Evolutionary conservation across 2,329 filamentous ascomycete genomes (phyloP), one percentile per base, ranked within the genome.

Genomic region (Ascosphaera apis): DNA sequence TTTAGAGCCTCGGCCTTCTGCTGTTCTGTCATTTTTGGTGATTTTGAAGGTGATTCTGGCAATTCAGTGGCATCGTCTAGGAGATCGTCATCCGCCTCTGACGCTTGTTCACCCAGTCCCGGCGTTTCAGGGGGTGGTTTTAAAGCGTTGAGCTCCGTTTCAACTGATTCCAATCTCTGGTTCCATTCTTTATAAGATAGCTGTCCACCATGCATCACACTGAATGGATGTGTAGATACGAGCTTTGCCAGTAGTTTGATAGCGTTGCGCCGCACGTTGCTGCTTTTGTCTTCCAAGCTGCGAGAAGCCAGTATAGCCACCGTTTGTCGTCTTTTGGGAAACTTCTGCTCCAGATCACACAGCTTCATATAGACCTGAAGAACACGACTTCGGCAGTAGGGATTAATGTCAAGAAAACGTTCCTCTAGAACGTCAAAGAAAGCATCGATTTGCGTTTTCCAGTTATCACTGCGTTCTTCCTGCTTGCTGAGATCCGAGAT

Each of bases 371-470:
- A 93, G 3, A 95, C 88, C 50, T 98, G 88, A 40, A 98, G 80
- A 2, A 82, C 74, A 45, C 86, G 69, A 55, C 79, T 91, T 48
- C 88, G 72, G 52, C 83, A 93, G 57, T 95, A 98, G 0, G 88
- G 91, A 54, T 95, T 98, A 48, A 92, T 71, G 47, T 98, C 88
- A 35, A 95, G 65, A 55, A 98, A 98, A 9, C 88, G 74, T 57
- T 95, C 86, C 51, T 98, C 84, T 2, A 98, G 63, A 0, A 95
- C 84, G 47, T 95, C 86, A 48, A 95, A 95, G 52, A 95, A 98
- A 15, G 84, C 83, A 45, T 91, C 88, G 41, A 98, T 77, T 52
- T 98, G 88, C 0, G 78, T 82, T 55, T 92, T 91, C 61, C 86
- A 76, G 52, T 88, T 88, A 46, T 95, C 86, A 47, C 76, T 80